Evolutionary conservation across 192 early-diverging fungal species (phyloP).

Genomic region (Mortierella hygrophila): DNA sequence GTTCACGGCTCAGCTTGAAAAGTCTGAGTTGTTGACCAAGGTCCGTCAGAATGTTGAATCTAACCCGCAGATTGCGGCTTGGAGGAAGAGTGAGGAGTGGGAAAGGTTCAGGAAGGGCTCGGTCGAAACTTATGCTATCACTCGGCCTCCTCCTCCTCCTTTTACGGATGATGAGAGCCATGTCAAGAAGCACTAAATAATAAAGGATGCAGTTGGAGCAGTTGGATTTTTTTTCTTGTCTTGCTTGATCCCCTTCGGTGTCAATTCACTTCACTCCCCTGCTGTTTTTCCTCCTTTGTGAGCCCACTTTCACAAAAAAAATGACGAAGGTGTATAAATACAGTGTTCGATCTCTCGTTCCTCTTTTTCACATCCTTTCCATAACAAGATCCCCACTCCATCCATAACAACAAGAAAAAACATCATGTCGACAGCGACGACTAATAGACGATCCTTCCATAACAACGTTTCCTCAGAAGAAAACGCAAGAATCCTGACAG

Average conservation of each 20-base stretch:
- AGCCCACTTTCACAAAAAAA: background rate
- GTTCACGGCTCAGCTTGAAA: slow-evolving; percentile 12
- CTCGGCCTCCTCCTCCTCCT: slow-evolving; percentile 1
- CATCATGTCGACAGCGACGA: background rate
- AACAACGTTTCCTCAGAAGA: slow-evolving; percentile 18
- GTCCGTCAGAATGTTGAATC: slow-evolving; percentile 21
- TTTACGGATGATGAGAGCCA: background rate
- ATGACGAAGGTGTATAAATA: background rate
- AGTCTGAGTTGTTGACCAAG: slow-evolving; percentile 26
- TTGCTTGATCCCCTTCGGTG: background rate
- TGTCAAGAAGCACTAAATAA: background rate
- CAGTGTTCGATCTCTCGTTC: background rate
- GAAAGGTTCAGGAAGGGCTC: background rate
- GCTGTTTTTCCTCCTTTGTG: background rate
- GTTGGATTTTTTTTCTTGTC: too few relatives aligned
- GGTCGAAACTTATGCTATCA: background rate
- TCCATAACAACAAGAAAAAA: background rate
- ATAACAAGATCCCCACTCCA: too few relatives aligned
- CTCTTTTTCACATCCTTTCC: background rate
- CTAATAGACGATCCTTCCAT: slow-evolving; percentile 1
- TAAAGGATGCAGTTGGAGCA: background rate
- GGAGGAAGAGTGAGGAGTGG: slow-evolving; percentile 13
- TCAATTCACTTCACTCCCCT: background rate
- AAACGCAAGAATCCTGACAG: slow-evolving; percentile 17
- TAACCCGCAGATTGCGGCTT: slow-evolving; percentile 19